Conservation (phyloP, 257 asterid species). For the Nicotiana obtusifolia region DNA sequence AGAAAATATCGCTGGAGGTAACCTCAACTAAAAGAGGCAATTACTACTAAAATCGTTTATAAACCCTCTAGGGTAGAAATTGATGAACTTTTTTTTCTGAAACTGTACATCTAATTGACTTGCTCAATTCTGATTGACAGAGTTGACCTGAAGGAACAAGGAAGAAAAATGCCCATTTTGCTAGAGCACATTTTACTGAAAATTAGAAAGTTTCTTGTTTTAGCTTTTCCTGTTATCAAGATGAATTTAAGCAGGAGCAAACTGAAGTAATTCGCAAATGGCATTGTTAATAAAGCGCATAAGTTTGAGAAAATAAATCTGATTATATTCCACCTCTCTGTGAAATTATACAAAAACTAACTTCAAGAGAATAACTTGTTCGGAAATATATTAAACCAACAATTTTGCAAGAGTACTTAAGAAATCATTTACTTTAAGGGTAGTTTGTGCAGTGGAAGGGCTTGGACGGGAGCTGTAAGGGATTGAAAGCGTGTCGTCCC, state of each 20-base stretch:
- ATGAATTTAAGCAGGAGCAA: not conserved
- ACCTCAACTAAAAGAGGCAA: not conserved
- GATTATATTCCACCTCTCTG: not conserved
- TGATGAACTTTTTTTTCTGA: not conserved
- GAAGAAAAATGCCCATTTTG: not conserved
- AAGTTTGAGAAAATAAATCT: not conserved
- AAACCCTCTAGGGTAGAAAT: not conserved
- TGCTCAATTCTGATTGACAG: not conserved
- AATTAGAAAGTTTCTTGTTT: not conserved
- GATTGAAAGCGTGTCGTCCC: not conserved
- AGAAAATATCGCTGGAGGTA: not conserved
- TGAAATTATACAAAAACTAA: not conserved
- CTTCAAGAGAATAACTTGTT: not conserved
- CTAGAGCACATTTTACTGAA: not conserved
- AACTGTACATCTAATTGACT: not conserved
- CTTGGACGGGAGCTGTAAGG: not conserved
- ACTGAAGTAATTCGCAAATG: not conserved
- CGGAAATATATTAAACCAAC: not conserved
- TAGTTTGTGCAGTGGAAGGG: not conserved
- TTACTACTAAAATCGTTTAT: not conserved
- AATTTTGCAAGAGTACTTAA: not conserved
- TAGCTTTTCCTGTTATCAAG: not conserved
- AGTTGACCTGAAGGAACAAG: not conserved
- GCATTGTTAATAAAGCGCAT: not conserved
- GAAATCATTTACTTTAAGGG: not conserved